Conservation (phyloP, 2,329 filamentous ascomycete species). For the Xylariaceae sp. region DNA sequence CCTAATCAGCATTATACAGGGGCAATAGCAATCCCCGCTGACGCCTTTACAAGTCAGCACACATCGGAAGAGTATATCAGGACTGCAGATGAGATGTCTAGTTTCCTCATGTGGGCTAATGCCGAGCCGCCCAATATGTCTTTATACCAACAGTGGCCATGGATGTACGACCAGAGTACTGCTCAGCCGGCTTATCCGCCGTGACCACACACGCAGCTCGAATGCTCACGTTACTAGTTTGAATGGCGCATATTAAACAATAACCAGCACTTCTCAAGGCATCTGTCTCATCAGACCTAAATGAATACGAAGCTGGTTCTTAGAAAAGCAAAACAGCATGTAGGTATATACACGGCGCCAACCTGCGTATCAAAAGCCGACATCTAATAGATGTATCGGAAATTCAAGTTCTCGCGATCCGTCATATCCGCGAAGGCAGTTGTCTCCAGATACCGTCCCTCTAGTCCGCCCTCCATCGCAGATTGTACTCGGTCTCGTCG, state of each 20-base stretch:
- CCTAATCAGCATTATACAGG: background rate
- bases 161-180: background rate
- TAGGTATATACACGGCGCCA: too few relatives aligned
- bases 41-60: background rate
- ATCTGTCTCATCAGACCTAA: too few relatives aligned
- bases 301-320: too few relatives aligned
- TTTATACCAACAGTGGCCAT: background rate
- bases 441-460: slow-evolving; percentile 44
- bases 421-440: slow-evolving; percentile 53
- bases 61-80: background rate
- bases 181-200: background rate
- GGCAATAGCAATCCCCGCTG: background rate
- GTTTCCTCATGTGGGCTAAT: background rate
- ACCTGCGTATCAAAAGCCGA: background rate
- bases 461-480: slow-evolving; percentile 34
- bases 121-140: background rate
- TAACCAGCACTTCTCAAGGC: too few relatives aligned
- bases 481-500: slow-evolving; percentile 46
- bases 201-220: too few relatives aligned
- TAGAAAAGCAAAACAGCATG: too few relatives aligned
- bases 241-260: too few relatives aligned
- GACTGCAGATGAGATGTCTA: background rate
- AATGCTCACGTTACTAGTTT: too few relatives aligned
- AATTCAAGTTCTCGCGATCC: slow-evolving; percentile 50
- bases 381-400: slow-evolving; percentile 32